Conservation (phyloP, 306 rosid species). For the Cucurbita argyrosperma region DNA sequence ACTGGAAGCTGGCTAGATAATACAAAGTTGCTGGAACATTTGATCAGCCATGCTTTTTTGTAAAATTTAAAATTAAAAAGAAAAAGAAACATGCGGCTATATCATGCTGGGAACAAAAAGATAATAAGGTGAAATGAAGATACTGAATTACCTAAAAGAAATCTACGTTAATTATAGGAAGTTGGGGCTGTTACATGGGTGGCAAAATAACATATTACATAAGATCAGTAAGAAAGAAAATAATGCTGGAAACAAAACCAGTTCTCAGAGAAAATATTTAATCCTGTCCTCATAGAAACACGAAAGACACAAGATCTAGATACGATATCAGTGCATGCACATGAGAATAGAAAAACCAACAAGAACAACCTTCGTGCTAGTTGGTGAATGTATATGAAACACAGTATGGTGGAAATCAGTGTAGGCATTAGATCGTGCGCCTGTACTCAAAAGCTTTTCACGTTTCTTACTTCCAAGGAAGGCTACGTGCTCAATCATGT, state of each 20-base stretch:
- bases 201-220: not conserved
- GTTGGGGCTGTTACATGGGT: not conserved
- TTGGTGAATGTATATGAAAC: slow-evolving; percentile 95
- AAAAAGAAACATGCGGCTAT: not conserved
- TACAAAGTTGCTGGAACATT: not conserved
- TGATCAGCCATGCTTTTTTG: not conserved
- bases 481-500: slow-evolving; percentile 99
- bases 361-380: slow-evolving; percentile 58
- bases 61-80: not conserved
- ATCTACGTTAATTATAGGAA: not conserved
- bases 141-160: not conserved
- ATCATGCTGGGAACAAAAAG: not conserved
- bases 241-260: not conserved
- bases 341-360: not conserved
- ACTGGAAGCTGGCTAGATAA: not conserved
- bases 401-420: slow-evolving; percentile 99
- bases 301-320: not conserved
- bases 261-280: not conserved
- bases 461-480: slow-evolving; percentile 99
- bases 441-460: slow-evolving; percentile 94
- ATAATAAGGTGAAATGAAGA: not conserved
- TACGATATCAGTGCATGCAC: not conserved
- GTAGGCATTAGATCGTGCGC: slow-evolving; percentile 97
- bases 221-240: not conserved
- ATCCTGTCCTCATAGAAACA: not conserved